phyloP scores from a whole-genome alignment of 1,284 basidiomycete genomes.

The Apiotrichum sp. region DNA sequence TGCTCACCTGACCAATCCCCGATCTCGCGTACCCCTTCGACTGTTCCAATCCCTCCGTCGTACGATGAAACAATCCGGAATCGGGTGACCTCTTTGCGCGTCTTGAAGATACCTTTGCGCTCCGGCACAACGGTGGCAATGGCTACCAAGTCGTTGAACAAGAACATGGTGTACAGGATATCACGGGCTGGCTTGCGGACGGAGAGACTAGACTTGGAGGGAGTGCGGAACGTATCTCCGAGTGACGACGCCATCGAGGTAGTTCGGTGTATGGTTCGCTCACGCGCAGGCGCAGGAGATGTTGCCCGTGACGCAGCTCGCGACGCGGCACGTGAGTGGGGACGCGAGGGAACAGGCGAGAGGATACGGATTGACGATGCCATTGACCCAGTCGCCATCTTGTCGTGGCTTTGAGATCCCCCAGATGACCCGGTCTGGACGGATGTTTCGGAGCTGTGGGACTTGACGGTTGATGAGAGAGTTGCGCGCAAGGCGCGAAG shows the following conservation, averaged over 20 bases:
- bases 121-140: slow-evolving; percentile 48
- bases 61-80: slow-evolving; percentile 21
- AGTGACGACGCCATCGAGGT: slow-evolving; percentile 17
- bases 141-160: slow-evolving; percentile 65
- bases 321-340: neutral
- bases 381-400: neutral
- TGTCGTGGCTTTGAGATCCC: neutral
- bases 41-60: slow-evolving; percentile 37
- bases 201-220: slow-evolving; percentile 5
- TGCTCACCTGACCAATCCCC: slow-evolving; percentile 30
- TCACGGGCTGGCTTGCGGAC: slow-evolving; percentile 21
- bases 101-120: slow-evolving; percentile 20
- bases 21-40: slow-evolving; percentile 36
- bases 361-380: slow-evolving; percentile 6
- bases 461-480: slow-evolving; percentile 6
- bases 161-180: slow-evolving; percentile 52
- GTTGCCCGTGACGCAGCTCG: slow-evolving; percentile 1
- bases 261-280: slow-evolving; percentile 1
- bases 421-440: neutral
- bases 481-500: slow-evolving; percentile 26
- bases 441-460: neutral
- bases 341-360: slow-evolving; percentile 1
- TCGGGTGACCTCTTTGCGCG: slow-evolving; percentile 22
- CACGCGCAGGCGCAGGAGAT: neutral
- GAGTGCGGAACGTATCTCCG: slow-evolving; percentile 11